Conservation (phyloP, 2,329 filamentous ascomycete genomes). For the Alternaria atra region DNA sequence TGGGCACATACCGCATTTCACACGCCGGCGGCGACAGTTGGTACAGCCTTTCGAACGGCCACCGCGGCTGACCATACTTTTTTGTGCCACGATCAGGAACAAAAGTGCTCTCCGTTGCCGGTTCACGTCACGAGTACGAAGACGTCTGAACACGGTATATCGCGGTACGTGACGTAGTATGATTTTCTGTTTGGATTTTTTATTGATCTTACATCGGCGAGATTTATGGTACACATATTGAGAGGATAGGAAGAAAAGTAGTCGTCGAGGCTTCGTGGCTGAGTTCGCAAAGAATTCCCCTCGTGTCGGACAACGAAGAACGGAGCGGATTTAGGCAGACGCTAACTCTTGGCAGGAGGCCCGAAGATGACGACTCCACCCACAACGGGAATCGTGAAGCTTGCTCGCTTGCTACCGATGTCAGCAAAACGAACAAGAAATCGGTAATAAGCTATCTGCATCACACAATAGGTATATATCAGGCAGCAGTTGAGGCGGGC, state of each 20-base stretch:
- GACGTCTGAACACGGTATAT: background rate
- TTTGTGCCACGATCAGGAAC: background rate
- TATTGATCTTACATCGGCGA: background rate
- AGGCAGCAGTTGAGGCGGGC: background rate
- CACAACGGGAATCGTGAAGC: background rate
- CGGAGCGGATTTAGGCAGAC: background rate
- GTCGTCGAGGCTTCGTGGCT: background rate
- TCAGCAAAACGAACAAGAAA: background rate
- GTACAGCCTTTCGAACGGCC: conserved; percentile 41
- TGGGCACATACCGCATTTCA: conserved; percentile 39
- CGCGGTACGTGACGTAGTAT: background rate
- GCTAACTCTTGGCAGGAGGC: conserved; percentile 1
- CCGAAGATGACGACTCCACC: background rate
- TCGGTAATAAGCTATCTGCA: background rate
- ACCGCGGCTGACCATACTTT: conserved; percentile 38
- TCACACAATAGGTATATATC: background rate
- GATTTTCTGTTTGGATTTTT: background rate
- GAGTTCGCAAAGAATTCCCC: conserved; percentile 1
- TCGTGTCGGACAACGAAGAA: background rate
- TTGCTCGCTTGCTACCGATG: background rate
- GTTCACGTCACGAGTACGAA: background rate
- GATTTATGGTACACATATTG: background rate
- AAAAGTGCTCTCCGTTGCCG: background rate
- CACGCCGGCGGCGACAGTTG: conserved; percentile 36
- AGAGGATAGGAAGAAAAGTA: background rate